Percentiles rank a stretch among this genome's conserved stretches.
phyloP scores from a whole-genome alignment of 2,329 filamentous ascomycete genomes.

The Cladorrhinum sp. region DNA sequence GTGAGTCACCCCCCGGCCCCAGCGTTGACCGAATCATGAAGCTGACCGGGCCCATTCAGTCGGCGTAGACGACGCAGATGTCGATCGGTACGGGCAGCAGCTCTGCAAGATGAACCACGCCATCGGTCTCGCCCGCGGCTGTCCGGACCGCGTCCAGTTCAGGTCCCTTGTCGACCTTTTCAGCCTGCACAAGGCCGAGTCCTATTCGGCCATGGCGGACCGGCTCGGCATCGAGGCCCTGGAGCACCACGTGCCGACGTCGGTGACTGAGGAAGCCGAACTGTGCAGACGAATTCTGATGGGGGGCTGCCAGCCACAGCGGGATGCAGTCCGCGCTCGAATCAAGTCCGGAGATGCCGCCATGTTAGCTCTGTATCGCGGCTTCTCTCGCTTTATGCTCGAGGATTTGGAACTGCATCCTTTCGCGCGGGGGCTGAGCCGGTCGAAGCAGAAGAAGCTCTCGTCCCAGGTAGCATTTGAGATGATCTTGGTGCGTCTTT shows the following conservation, averaged over 20 bases:
- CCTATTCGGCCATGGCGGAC: constrained; percentile 2
- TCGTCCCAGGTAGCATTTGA: constrained; percentile 21
- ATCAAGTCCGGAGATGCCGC: constrained; percentile 20
- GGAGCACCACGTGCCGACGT: constrained; percentile 16
- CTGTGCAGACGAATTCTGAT: constrained; percentile 20
- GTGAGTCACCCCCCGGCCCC: no score
- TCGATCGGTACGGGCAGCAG: constrained; percentile 17
- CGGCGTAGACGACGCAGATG: no score
- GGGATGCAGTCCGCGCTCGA: constrained; percentile 14
- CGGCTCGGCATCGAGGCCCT: constrained; percentile 14
- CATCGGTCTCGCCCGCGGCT: no score
- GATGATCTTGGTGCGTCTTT: no score
- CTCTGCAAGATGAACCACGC: constrained; percentile 20
- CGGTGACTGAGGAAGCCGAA: constrained; percentile 19
- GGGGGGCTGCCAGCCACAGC: constrained; percentile 14
- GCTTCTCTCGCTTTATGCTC: constrained; percentile 22
- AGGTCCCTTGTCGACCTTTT: constrained; percentile 22
- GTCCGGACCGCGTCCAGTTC: constrained; percentile 13
- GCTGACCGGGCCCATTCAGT: no score
- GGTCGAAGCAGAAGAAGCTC: constrained; percentile 20
- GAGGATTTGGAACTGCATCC: constrained; percentile 21
- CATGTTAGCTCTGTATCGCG: constrained; percentile 20
- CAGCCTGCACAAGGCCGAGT: not conserved
- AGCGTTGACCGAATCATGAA: constrained; percentile 19
- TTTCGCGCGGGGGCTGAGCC: constrained; percentile 11